These are phyloP conservation scores for Phytopythium boreale DNA, from an alignment of 352 stramenopile species.

Conservation along the genomic window DNA sequence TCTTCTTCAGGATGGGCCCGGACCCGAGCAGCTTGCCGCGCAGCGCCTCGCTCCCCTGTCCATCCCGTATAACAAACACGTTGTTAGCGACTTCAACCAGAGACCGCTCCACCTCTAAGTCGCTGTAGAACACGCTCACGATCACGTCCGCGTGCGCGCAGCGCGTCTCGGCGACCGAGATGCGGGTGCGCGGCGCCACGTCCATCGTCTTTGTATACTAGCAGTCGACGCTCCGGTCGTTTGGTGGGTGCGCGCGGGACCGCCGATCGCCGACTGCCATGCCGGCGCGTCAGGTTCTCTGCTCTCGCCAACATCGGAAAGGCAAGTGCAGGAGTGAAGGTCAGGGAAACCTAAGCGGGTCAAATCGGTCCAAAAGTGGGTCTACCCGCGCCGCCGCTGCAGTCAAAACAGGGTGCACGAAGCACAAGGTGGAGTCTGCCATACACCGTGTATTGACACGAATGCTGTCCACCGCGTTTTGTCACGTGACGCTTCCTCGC, in stretches of 20 bases:
- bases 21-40: conserved; percentile 46
- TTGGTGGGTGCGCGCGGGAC: background rate
- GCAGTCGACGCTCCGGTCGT: background rate
- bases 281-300: background rate
- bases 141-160: conserved; percentile 24
- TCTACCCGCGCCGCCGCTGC: background rate
- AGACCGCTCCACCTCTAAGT: background rate
- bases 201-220: background rate
- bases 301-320: background rate
- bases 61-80: background rate
- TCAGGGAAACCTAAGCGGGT: background rate
- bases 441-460: background rate
- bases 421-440: background rate
- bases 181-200: conserved; percentile 3
- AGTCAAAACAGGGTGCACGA: background rate
- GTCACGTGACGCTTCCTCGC: background rate
- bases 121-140: conserved; percentile 5
- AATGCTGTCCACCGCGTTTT: background rate
- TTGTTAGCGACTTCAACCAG: background rate
- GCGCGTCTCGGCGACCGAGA: conserved; percentile 24
- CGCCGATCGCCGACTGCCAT: background rate
- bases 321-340: background rate
- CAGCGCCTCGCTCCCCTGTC: conserved; percentile 41
- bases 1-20: conserved; percentile 45
- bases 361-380: background rate